Percentiles rank a stretch among this genome's conserved stretches.
phyloP scores from a whole-genome alignment of 768 basidiomycete genomes.

The Boletus insuetus region DNA sequence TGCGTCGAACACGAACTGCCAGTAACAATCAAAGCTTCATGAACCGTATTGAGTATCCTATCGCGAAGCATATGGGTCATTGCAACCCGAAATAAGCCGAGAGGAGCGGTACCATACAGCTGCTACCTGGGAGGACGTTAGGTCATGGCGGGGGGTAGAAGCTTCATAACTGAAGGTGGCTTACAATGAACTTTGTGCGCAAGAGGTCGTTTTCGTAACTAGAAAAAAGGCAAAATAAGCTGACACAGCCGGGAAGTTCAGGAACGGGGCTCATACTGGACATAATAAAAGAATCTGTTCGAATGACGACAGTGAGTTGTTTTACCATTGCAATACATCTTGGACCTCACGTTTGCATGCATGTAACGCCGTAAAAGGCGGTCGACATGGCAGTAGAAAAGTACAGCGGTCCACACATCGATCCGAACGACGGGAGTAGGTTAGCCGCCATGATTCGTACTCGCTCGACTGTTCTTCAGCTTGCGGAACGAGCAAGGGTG shows the following conservation, averaged over 20 bases:
- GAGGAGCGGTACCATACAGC: background rate
- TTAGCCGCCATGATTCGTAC: background rate
- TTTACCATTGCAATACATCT: background rate
- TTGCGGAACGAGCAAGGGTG: background rate
- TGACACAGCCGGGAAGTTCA: background rate
- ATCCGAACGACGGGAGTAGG: background rate
- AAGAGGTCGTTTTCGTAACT: conserved; percentile 8
- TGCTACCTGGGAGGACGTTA: conserved; percentile 2
- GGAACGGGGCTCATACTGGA: background rate
- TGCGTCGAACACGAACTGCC: conserved; percentile 6
- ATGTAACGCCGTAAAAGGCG: conserved; percentile 1
- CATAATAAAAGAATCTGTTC: conserved; percentile 10
- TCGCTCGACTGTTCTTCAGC: background rate
- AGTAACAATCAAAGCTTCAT: conserved; percentile 2
- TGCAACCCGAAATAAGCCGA: no score
- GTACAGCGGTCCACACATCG: background rate
- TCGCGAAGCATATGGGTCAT: background rate
- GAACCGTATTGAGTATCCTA: conserved; percentile 7
- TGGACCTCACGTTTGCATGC: conserved; percentile 11
- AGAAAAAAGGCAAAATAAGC: no score
- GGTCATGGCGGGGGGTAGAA: background rate
- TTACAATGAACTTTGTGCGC: conserved; percentile 8
- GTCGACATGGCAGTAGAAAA: background rate
- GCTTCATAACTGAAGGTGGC: background rate
- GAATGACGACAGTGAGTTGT: background rate